phyloP scores from a whole-genome alignment of 75 land plant genomes.

The Pinus albicaulis region DNA sequence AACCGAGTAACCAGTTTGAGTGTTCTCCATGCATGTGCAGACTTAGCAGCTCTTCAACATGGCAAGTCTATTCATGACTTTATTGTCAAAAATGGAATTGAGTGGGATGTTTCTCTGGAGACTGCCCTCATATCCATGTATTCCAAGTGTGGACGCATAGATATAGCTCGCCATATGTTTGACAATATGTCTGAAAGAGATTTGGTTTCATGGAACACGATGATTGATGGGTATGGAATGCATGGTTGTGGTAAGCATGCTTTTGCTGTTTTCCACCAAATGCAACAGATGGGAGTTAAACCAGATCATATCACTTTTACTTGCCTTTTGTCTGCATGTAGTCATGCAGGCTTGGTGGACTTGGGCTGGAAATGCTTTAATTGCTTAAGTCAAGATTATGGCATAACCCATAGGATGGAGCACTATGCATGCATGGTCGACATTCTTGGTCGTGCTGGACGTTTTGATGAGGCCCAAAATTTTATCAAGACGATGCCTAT shows the following conservation, averaged over 20 bases:
- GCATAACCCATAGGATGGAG: conserved; percentile 28
- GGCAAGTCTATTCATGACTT: conserved; percentile 55
- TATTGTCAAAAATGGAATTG: conserved; percentile 28
- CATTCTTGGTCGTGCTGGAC: conserved; percentile 55
- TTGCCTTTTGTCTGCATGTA: conserved; percentile 36
- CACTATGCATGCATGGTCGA: conserved; percentile 61
- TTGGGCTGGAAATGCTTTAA: conserved; percentile 32
- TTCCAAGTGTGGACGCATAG: conserved; percentile 61
- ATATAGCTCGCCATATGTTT: conserved; percentile 42
- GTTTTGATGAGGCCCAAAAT: conserved; percentile 33
- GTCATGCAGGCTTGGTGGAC: conserved; percentile 36
- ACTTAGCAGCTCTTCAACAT: conserved; percentile 36
- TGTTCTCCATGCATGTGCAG: conserved; percentile 40
- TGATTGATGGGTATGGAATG: conserved; percentile 42
- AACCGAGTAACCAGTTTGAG: conserved; percentile 51
- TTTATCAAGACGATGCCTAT: conserved; percentile 35
- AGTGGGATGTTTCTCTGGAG: conserved; percentile 28
- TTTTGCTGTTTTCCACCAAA: conserved; percentile 17
- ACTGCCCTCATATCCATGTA: conserved; percentile 69
- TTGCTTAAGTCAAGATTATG: conserved; percentile 25
- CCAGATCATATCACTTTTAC: conserved; percentile 44
- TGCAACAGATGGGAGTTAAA: conserved; percentile 28
- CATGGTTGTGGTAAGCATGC: conserved; percentile 23
- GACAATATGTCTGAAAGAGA: conserved; percentile 38
- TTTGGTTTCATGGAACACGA: conserved; percentile 62